Conservation (phyloP, 768 basidiomycete species). For the Lepiota venenata region DNA sequence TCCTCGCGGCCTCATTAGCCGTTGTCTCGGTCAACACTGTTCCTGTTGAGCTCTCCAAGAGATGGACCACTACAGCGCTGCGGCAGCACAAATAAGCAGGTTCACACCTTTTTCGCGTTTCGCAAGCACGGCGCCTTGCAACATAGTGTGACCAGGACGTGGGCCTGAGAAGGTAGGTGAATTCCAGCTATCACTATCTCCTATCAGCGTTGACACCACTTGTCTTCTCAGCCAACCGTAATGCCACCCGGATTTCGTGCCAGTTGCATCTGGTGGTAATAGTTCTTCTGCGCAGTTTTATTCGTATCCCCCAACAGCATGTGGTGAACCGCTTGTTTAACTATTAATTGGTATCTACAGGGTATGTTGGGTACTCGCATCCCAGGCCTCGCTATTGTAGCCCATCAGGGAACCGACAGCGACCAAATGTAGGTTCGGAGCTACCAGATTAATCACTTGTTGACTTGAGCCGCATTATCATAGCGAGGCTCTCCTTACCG, state of each 20-base stretch:
- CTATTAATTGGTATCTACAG: neutral
- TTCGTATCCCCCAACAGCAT: constrained; percentile 14
- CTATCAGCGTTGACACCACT: neutral
- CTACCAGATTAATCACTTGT: neutral
- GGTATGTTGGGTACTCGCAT: constrained; percentile 12
- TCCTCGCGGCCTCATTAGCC: neutral
- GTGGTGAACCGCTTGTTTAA: neutral
- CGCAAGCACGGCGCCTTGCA: constrained; percentile 48
- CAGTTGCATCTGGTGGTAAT: constrained; percentile 48
- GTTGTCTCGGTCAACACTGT: neutral
- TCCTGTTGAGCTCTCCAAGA: constrained; percentile 4
- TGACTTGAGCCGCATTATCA: neutral
- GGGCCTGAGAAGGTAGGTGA: constrained; percentile 50
- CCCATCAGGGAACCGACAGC: constrained; percentile 34
- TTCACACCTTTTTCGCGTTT: constrained; percentile 47
- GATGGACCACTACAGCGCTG: constrained; percentile 30
- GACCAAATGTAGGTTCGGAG: constrained; percentile 26
- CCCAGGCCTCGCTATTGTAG: constrained; percentile 25
- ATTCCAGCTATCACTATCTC: neutral
- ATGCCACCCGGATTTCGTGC: constrained; percentile 32
- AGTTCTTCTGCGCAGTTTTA: constrained; percentile 42
- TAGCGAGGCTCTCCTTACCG: constrained; percentile 37
- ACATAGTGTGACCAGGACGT: constrained; percentile 39
- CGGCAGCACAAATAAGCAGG: constrained; percentile 32
- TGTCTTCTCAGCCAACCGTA: constrained; percentile 3